Evolutionary conservation across 345 rosid species (phyloP), one percentile per base, ranked within the genome.

Genomic region (Adansonia digitata): DNA sequence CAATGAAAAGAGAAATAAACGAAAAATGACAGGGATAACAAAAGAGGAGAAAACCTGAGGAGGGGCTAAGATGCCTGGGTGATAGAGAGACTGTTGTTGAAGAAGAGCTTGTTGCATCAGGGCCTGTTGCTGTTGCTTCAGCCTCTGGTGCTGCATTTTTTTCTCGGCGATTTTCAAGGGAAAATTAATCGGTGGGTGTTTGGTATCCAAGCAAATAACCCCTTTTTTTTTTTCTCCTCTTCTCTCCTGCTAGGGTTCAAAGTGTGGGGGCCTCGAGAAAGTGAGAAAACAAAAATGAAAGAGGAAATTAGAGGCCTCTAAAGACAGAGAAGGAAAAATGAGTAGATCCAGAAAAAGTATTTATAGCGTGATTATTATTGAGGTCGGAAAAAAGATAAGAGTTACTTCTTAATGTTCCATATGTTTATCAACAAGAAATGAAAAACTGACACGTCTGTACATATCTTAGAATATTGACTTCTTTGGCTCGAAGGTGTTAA

Each of bases 51-150:
- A 65, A 75, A 94, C 97, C 97, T 87, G 97, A 56, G 98, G 97
- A 49, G 96, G 90, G 57, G 97, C 93, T 46, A 94, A 86, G 69
- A 93, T 92, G n/a, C 94, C 97, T 0, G 98, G 98, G 77, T 93
- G 99, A 76, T 91, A 95, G 39, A 95, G 94, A 74, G 97, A 85
- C 89, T 91, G 98, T 71, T 92, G 98, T 80, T 92, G 99, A 45
- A 95, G 90, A 60, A 94, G 90, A 60, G 98, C 98, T 82, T 94
- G 98, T 70, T 92, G 98, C 87, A 94, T 91, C 95, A 92, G 76
- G 64, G 92, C 97, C 74, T 94, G 97, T 79, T 86, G 89, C 67
- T 87, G 91, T 80, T 88, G 97, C 85, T 90, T 91, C 83, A 88
- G 86, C 85, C 90, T 85, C 84, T 82, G 95, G 80, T 88, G 88